Conservation (phyloP, 805 yeast species). For the Saccharomyces kudriavzevii region DNA sequence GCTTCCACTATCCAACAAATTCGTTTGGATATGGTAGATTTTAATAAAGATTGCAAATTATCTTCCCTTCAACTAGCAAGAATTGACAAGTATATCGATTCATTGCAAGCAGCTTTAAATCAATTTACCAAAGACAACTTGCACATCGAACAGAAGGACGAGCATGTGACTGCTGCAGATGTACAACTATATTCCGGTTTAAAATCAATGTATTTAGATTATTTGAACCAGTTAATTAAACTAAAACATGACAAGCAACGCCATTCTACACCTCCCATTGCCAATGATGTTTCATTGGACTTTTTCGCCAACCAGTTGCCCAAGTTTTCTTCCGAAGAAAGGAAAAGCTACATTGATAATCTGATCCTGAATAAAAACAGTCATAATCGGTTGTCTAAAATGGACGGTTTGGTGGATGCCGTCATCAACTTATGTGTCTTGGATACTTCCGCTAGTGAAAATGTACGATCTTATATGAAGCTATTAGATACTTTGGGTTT, state of each 20-base stretch:
- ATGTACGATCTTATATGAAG: constrained; percentile 18
- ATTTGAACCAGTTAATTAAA: constrained; percentile 18
- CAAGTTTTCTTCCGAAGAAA: constrained; percentile 17
- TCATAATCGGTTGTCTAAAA: background rate
- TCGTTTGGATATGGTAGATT: constrained; percentile 19
- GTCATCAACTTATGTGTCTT: constrained; percentile 18
- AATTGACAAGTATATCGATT: constrained; percentile 17
- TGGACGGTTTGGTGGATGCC: constrained; percentile 5
- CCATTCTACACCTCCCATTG: background rate
- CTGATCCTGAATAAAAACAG: constrained; percentile 7
- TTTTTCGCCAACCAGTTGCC: constrained; percentile 21
- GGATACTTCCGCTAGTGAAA: constrained; percentile 20
- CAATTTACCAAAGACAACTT: constrained; percentile 25
- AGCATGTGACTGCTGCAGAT: constrained; percentile 23
- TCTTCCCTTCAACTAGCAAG: constrained; percentile 10
- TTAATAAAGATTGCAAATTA: constrained; percentile 9
- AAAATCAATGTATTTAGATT: constrained; percentile 27
- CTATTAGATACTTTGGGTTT: constrained; percentile 19
- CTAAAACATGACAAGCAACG: constrained; percentile 11
- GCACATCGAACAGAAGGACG: constrained; percentile 17
- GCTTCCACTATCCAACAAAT: constrained; percentile 24
- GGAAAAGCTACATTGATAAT: constrained; percentile 22
- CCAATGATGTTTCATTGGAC: constrained; percentile 9
- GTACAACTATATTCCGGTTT: constrained; percentile 24
- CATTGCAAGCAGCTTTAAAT: constrained; percentile 16